These are phyloP conservation scores for Xylaria venustula DNA, from an alignment of 495 filamentous ascomycete genomes.

Conservation along the genomic window DNA sequence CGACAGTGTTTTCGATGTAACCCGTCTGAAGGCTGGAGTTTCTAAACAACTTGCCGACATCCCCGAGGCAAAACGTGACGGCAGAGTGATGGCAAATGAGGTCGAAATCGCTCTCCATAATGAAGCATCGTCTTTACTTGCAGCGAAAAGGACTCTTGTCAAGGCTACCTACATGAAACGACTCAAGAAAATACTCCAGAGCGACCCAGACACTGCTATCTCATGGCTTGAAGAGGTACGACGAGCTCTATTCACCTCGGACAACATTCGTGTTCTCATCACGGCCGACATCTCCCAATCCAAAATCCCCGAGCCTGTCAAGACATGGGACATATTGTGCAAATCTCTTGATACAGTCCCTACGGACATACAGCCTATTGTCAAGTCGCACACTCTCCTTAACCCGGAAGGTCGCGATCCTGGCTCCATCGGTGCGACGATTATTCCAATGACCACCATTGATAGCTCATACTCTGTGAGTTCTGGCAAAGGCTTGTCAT, in stretches of 20 bases:
- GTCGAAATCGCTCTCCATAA: conserved; percentile 81
- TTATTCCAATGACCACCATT: conserved; percentile 88
- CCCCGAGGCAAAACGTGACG: conserved; percentile 87
- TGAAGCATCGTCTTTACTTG: conserved; percentile 65
- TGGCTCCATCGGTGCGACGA: conserved; percentile 66
- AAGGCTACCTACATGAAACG: conserved; percentile 86
- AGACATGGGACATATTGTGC: conserved; percentile 70
- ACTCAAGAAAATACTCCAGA: conserved; percentile 71
- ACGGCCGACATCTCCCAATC: conserved; percentile 76
- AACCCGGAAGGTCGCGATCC: conserved; percentile 69
- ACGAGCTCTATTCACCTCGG: conserved; percentile 67
- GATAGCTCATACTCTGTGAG: conserved; percentile 88
- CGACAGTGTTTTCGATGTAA: conserved; percentile 80
- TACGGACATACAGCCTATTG: conserved; percentile 41
- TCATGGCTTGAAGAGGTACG: conserved; percentile 73
- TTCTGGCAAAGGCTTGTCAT: conserved; percentile 69
- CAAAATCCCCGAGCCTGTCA: conserved; percentile 75
- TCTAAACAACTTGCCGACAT: conserved; percentile 87
- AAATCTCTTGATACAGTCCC: conserved; percentile 40
- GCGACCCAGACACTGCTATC: conserved; percentile 69
- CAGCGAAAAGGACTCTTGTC: conserved; percentile 78
- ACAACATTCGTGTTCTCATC: conserved; percentile 82
- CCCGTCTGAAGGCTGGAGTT: conserved; percentile 77
- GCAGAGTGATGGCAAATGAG: conserved; percentile 71
- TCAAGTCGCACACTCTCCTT: conserved; percentile 55